A percentile compares a stretch with the other conserved stretches of the same genome.
These are phyloP conservation scores for Phaeosphaeriaceae sp. DNA, from an alignment of 2,329 filamentous ascomycete genomes.

Conservation along the genomic window DNA sequence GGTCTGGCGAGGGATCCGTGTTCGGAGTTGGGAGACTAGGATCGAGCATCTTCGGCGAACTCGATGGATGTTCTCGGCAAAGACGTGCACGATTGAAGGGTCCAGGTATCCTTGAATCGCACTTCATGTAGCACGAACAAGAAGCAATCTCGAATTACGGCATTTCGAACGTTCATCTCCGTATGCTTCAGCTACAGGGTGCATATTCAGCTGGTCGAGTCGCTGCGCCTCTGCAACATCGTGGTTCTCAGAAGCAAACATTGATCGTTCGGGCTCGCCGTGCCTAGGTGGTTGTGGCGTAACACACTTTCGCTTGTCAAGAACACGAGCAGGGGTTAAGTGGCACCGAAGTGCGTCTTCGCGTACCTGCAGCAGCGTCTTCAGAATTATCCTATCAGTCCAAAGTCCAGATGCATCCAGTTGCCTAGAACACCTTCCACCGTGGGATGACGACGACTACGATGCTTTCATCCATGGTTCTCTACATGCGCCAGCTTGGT, in stretches of 20 bases:
- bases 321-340: slow-evolving; percentile 32
- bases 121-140: not conserved
- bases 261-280: slow-evolving; percentile 35
- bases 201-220: not conserved
- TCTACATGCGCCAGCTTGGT: not conserved
- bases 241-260: slow-evolving; percentile 14
- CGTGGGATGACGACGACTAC: slow-evolving; percentile 5
- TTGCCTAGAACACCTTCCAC: not conserved
- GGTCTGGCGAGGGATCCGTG: not conserved
- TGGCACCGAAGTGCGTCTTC: slow-evolving; percentile 19
- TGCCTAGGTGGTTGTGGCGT: slow-evolving; percentile 31
- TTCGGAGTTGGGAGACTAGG: not conserved
- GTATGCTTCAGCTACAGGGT: not conserved
- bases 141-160: not conserved
- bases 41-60: not conserved
- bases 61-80: not conserved
- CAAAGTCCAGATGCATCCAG: not conserved
- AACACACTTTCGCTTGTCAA: slow-evolving; percentile 24
- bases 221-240: not conserved
- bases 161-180: not conserved
- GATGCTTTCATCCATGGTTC: not conserved
- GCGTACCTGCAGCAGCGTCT: slow-evolving; percentile 45
- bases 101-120: not conserved
- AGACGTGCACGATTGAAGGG: not conserved
- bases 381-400: slow-evolving; percentile 1